A percentile compares a stretch with the other conserved stretches of the same genome.
These are phyloP conservation scores for Cladosporium sp. DNA, from an alignment of 2,329 filamentous ascomycete genomes.

Conservation along the genomic window DNA sequence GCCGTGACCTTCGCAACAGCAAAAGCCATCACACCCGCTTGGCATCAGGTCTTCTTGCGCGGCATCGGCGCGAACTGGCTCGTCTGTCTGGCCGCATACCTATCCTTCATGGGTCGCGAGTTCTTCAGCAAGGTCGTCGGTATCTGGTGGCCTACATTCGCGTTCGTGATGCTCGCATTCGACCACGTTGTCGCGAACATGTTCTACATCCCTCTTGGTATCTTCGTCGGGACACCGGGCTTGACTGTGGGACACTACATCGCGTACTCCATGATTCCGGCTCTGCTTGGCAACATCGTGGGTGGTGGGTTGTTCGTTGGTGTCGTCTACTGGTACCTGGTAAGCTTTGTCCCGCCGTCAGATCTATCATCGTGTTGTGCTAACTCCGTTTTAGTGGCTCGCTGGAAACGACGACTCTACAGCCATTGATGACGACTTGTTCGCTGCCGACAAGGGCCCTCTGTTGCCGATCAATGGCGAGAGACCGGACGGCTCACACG, in stretches of 20 bases:
- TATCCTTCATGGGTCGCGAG: slow-evolving; percentile 48
- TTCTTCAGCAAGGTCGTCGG: slow-evolving; percentile 51
- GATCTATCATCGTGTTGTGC: too few species aligned
- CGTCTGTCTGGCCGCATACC: slow-evolving; percentile 51
- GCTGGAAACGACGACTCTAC: not conserved
- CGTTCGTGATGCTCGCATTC: slow-evolving; percentile 44
- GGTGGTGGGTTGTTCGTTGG: slow-evolving; percentile 53
- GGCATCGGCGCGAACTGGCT: slow-evolving; percentile 56
- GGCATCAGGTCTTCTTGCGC: slow-evolving; percentile 52
- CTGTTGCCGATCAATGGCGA: not conserved
- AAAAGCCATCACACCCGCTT: slow-evolving; percentile 47
- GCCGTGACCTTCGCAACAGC: slow-evolving; percentile 44
- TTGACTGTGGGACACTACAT: slow-evolving; percentile 51
- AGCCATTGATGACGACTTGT: slow-evolving; percentile 3
- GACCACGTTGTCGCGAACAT: slow-evolving; percentile 50
- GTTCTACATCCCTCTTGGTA: slow-evolving; percentile 41
- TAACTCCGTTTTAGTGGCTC: not conserved
- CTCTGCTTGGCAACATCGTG: slow-evolving; percentile 51
- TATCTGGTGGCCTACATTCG: slow-evolving; percentile 55
- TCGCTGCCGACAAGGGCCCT: not conserved
- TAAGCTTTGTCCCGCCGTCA: too few species aligned
- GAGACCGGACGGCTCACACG: not conserved
- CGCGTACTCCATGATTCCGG: slow-evolving; percentile 55
- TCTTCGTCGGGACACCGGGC: slow-evolving; percentile 44
- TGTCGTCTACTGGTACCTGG: slow-evolving; percentile 47